These are phyloP conservation scores for Ustilago cynodontis DNA, from an alignment of 1,284 basidiomycete genomes.

Conservation along the genomic window DNA sequence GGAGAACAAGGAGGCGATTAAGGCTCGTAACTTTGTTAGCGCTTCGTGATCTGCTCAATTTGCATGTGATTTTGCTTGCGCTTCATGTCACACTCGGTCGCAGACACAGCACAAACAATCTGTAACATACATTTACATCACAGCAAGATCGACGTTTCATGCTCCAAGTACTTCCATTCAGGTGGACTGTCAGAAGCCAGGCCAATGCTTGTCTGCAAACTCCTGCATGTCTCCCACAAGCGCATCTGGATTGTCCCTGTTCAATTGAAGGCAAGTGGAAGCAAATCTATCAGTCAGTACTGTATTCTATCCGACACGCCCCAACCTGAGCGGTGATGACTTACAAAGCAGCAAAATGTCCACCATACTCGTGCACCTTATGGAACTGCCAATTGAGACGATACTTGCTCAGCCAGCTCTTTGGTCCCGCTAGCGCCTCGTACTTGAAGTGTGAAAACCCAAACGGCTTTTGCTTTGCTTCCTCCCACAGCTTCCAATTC, in stretches of 20 bases:
- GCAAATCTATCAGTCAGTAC: background rate
- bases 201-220: conserved; percentile 49
- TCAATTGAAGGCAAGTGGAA: background rate
- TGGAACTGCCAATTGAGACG: conserved; percentile 44
- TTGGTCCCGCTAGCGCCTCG: conserved; percentile 46
- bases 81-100: no score
- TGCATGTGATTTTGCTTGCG: background rate
- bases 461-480: conserved; percentile 39
- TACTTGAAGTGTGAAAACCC: conserved; percentile 50
- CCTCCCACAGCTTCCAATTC: conserved; percentile 34
- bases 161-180: background rate
- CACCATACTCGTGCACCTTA: conserved; percentile 55
- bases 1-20: conserved; percentile 60
- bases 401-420: conserved; percentile 41
- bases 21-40: conserved; percentile 65
- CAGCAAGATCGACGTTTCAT: background rate
- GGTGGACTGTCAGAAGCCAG: conserved; percentile 17
- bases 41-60: no score
- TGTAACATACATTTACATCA: background rate
- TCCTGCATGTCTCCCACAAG: conserved; percentile 50
- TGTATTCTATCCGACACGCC: background rate
- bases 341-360: conserved; percentile 63
- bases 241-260: conserved; percentile 50
- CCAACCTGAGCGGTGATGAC: conserved; percentile 13
- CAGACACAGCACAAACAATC: background rate